Percentiles rank a stretch among this genome's conserved stretches.
These are phyloP conservation scores for Macrolepiota albuminosa DNA, from an alignment of 768 basidiomycete genomes.

Conservation along the genomic window DNA sequence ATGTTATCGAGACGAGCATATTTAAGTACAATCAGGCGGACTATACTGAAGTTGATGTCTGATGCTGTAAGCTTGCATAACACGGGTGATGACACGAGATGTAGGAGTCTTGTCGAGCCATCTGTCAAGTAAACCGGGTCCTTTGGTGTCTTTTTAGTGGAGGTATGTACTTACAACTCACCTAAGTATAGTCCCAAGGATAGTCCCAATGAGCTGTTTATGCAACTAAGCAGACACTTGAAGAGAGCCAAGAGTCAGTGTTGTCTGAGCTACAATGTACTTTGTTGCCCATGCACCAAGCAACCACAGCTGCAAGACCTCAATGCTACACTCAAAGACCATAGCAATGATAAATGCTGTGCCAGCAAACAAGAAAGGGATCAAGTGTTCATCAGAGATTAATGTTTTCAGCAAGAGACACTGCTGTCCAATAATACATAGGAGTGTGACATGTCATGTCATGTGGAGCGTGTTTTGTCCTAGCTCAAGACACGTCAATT, in stretches of 20 bases:
- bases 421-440: too few relatives aligned
- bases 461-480: too few relatives aligned
- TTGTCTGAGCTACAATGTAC: slow-evolving; percentile 32
- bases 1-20: slow-evolving; percentile 76
- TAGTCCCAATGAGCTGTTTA: slow-evolving; percentile 39
- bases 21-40: slow-evolving; percentile 72
- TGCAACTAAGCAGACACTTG: slow-evolving; percentile 54
- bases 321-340: slow-evolving; percentile 16
- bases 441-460: too few relatives aligned
- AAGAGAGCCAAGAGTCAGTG: slow-evolving; percentile 40
- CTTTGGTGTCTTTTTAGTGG: background rate
- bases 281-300: slow-evolving; percentile 39
- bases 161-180: slow-evolving; percentile 15
- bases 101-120: slow-evolving; percentile 43
- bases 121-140: slow-evolving; percentile 21
- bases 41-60: slow-evolving; percentile 76
- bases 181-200: slow-evolving; percentile 59
- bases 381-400: too few relatives aligned
- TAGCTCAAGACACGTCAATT: too few relatives aligned
- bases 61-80: slow-evolving; percentile 74
- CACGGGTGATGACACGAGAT: slow-evolving; percentile 54
- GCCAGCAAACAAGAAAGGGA: too few relatives aligned
- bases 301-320: slow-evolving; percentile 34
- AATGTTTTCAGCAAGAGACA: too few relatives aligned
- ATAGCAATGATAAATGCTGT: slow-evolving; percentile 17